Evolutionary conservation across 208 protist genomes (phyloP), one percentile per base, ranked within the genome.

Genomic region (Trichomonas gallinae): DNA sequence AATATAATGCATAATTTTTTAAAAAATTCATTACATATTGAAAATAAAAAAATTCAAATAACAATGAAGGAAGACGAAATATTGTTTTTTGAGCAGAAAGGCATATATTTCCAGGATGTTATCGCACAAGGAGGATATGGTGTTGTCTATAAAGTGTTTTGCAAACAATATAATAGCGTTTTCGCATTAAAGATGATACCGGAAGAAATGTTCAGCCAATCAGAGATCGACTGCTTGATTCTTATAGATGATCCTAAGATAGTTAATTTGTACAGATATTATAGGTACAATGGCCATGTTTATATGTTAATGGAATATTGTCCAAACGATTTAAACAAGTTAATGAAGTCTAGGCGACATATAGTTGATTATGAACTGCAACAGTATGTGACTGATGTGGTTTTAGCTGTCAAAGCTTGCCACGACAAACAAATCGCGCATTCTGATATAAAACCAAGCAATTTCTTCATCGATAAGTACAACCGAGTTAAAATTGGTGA

Each of bases 381-480:
- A n/a, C 26, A 17, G 26, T 72, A 72, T 72, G 21, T 72, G 4
- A 4, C 58, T 4, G 58, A 34, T 42, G 26, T 85, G 81, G 21
- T 85, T 15, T 11, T 1, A 44, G 98, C 97, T 38, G n/a, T 98
- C 0, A 97, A 98, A 63, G 97, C 98, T 44, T 63, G 97, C 23
- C 98, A 98, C 96, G 97, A 97, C 26, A 89, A 88, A 10, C 97
- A 97, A 44, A 97, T 98, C 48, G 91, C 98, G 8, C 97, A 98
- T 96, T 96, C 97, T n/a, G 97, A 98, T 81, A 45, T 98, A 26
- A 96, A 97, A 26, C 83, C 83, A 44, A 44, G 40, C 42, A 89
- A 89, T 31, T 46, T 89, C 42, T 46, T 89, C 48, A 44, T 89
- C 0, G 40, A 44, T 8, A 26, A 89, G 42, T 89, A 31, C 36